These are phyloP conservation scores for Oehlia diaphana DNA, from an alignment of 192 early-diverging fungal species.

Conservation along the genomic window DNA sequence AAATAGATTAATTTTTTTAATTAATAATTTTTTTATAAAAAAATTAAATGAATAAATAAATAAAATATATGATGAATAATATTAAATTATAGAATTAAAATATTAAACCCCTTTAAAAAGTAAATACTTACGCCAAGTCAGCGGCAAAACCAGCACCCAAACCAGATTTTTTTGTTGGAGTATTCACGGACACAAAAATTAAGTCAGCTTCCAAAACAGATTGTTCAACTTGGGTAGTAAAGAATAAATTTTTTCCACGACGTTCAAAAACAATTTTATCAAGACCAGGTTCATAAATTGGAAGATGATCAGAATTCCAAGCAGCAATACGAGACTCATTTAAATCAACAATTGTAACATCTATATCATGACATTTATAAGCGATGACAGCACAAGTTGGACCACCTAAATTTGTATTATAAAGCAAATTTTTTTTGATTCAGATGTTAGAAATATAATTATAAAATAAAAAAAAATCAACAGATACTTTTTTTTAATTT, in stretches of 20 bases:
- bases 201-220: constrained; percentile 80
- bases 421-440: background rate
- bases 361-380: constrained; percentile 80
- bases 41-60: too few species aligned
- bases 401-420: constrained; percentile 56
- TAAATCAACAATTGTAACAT: constrained; percentile 90
- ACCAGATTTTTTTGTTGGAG: constrained; percentile 79
- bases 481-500: too few species aligned
- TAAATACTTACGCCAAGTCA: constrained; percentile 71
- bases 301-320: constrained; percentile 88
- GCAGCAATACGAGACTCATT: constrained; percentile 78
- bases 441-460: background rate
- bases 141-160: constrained; percentile 80
- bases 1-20: background rate
- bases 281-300: constrained; percentile 91
- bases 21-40: too few species aligned
- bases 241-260: constrained; percentile 84
- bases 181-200: constrained; percentile 93
- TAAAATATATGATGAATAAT: too few species aligned
- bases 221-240: constrained; percentile 78
- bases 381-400: constrained; percentile 93
- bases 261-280: constrained; percentile 76
- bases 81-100: background rate
- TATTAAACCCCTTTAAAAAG: background rate
- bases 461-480: background rate